Evolutionary conservation across 306 rosid species (phyloP).

Genomic region (Crataegus laevigata): DNA sequence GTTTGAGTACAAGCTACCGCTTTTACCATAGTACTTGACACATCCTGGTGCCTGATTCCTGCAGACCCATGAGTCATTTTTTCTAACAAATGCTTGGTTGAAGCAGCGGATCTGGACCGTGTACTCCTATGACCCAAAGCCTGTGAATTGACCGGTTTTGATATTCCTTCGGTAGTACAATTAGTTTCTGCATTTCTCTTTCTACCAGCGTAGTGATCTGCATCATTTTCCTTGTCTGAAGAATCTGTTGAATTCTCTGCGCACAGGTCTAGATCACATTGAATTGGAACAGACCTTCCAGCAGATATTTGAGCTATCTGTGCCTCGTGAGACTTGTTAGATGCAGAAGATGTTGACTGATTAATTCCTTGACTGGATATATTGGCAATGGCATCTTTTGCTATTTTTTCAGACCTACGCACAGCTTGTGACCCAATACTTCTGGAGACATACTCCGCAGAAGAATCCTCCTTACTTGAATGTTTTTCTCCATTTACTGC

Average conservation of each 20-base stretch:
- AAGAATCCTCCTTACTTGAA: conserved; percentile 16
- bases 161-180: conserved; percentile 18
- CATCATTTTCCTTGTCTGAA: conserved; percentile 24
- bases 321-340: conserved; percentile 20
- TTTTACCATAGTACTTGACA: neutral
- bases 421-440: conserved; percentile 8
- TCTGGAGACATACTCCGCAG: conserved; percentile 10
- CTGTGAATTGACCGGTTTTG: conserved; percentile 21
- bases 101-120: neutral
- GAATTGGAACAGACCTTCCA: conserved; percentile 24
- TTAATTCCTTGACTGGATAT: conserved; percentile 1
- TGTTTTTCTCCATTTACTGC: conserved; percentile 12
- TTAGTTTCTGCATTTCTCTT: conserved; percentile 19
- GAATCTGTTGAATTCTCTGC: conserved; percentile 18
- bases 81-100: neutral
- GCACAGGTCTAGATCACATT: conserved; percentile 16
- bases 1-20: neutral
- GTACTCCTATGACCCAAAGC: conserved; percentile 8
- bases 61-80: neutral
- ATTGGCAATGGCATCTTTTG: conserved; percentile 13
- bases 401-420: conserved; percentile 6
- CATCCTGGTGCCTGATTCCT: neutral
- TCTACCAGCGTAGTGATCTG: conserved; percentile 24
- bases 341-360: conserved; percentile 8
- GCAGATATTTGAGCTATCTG: conserved; percentile 15